Base-by-base conservation (phyloP, 202 grass and related monocot species). In the Cymbopogon flexuosus region DNA sequence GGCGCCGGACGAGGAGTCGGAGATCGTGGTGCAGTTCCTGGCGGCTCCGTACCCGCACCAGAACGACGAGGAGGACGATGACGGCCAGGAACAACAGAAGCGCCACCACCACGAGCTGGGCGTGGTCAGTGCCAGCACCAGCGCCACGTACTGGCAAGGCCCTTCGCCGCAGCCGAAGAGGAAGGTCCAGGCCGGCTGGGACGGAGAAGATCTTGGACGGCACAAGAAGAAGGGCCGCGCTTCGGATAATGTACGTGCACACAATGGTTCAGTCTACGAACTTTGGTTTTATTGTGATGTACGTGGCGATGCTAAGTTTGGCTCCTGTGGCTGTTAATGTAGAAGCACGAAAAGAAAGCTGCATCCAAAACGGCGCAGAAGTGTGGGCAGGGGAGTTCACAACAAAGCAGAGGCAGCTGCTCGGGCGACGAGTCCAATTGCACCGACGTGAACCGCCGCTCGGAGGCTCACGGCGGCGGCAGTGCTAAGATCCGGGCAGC, bases 21-120 rank as follows among this genome's bases (percentile, higher is more conserved):
- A 96, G 64, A 87, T 96, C 49, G 86, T 90, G n/a, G 86, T 78
- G 68, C 93, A 87, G 73, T 91, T 96, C 76, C 77, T 93, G 39
- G 77, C 78, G 23, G 72, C 72, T 0, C 77, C 84, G 19, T 92
- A 85, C 70, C 88, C 79, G 15, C 86, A 46, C 52, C 79, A 73
- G 62, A 79, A 78, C 42, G 85, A 87, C n/a, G 27, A 27, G 1
- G 27, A 27, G 27, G 27, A 27, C 27, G 27, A 27, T 27, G 85
- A 77, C 37, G 37, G 37, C 37, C 37, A 39, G 37, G 37, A 39
- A 39, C 37, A 39, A 2, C 37, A 39, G 37, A 39, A 39, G 37
- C 7, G 37, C 2, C 33, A 5, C 37, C 37, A 8, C 37, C 37
- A 39, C 37, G 39, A 42, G 40, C 40, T 42, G 40, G 40, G 40